A percentile compares a stretch with the other conserved stretches of the same genome.
phyloP scores from a whole-genome alignment of 768 basidiomycete species.

The Mycena epipterygia region DNA sequence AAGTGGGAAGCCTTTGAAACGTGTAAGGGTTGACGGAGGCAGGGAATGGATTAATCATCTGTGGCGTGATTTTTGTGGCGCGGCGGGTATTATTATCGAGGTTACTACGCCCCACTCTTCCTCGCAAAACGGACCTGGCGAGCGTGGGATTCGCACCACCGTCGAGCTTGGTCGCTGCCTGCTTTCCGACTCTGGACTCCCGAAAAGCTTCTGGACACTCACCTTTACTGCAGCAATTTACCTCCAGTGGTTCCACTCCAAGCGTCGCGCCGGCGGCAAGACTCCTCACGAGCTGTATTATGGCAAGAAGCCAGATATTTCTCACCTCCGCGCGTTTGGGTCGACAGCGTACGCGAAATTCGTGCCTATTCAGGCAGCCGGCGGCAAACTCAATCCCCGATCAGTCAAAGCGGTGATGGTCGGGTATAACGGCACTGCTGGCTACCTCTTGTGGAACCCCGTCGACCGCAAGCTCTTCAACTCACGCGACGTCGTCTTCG shows the following conservation, averaged over 20 bases:
- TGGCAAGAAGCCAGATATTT: conserved; percentile 40
- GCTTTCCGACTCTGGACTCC: conserved; percentile 39
- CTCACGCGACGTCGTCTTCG: conserved; percentile 8
- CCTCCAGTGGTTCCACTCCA: conserved; percentile 30
- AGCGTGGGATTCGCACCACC: conserved; percentile 44
- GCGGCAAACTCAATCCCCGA: conserved; percentile 25
- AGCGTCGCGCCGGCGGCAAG: conserved; percentile 4
- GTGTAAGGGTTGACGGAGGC: conserved; percentile 5
- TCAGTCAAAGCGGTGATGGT: conserved; percentile 39
- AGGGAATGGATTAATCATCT: conserved; percentile 15
- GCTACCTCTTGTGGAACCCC: conserved; percentile 39
- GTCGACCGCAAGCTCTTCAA: conserved; percentile 28
- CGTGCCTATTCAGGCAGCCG: conserved; percentile 20
- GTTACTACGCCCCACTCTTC: neutral
- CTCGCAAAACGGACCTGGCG: conserved; percentile 25
- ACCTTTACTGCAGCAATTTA: conserved; percentile 33
- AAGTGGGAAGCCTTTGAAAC: neutral
- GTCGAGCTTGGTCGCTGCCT: conserved; percentile 41
- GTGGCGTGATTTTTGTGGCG: neutral
- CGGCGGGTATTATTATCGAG: neutral
- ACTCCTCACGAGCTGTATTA: conserved; percentile 39
- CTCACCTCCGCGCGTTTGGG: conserved; percentile 48
- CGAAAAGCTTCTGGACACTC: conserved; percentile 36
- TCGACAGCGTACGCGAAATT: conserved; percentile 47
- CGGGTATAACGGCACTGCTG: conserved; percentile 39